Evolutionary conservation across 1,139 yeast genomes (phyloP), one percentile per base, ranked within the genome.

Genomic region (Scheffersomyces parashehatae): DNA sequence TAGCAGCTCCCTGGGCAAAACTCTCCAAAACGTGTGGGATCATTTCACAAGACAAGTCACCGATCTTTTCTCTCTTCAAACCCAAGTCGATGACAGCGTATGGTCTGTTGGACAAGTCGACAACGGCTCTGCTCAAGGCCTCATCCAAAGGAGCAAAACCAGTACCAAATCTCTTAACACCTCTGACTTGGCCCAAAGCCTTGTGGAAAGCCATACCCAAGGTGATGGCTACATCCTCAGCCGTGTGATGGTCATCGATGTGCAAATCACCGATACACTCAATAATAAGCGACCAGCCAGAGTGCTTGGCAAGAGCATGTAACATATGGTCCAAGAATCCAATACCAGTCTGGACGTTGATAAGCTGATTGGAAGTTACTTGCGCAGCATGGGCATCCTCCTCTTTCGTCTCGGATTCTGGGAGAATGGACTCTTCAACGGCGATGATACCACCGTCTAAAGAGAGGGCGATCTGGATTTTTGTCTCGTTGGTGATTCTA

Each of bases 311-410:
- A 54, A 93, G 75, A 0, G 99, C 99, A 59, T 91, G 97, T 37
- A 93, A 74, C 99, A 93, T 93, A 65, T 93, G 99, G 69, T 93
- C 99, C 49, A 93, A 73, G 62, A 93, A 93, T 1, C 99, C 99
- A 44, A 93, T 80, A 36, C 99, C 99, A 0, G 98, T 87, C 57
- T 88, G 88, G 44, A 93, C 82, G 37, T 81, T 73, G 49, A 93
- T 90, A 10, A 78, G 73, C 64, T 93, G 99, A 3, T 85, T 68
- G 2, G 78, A 66, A 0, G 88, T 75, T 4, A 69, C 55, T 62
- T 85, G 91, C 39, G 77, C 57, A 35, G 89, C 95, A 59, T 84
- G 90, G 13, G 58, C 68, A 32, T 68, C 73, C 6, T 60, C 66
- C 9, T 67, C 68, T 38, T 62, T 56, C 34, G 57, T 49, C 50